Evolutionary conservation across 345 rosid genomes (phyloP).

Genomic region (Pugionium cornutum): DNA sequence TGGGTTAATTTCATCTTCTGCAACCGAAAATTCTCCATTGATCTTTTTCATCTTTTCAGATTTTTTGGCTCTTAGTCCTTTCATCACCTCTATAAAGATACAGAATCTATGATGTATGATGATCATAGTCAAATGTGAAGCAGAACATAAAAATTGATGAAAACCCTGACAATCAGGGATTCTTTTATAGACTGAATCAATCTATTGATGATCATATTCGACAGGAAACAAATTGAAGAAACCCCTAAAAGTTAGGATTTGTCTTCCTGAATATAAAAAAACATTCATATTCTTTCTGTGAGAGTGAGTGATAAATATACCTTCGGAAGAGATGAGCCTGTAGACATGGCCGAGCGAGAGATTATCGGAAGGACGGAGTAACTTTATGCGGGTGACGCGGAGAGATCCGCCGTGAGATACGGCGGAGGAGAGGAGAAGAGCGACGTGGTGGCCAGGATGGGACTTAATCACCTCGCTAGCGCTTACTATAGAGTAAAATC

Average conservation of each 20-base stretch:
- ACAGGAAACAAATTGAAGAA: background rate
- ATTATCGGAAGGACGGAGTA: constrained; percentile 39
- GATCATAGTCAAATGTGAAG: constrained; percentile 9
- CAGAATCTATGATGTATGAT: background rate
- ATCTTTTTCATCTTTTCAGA: constrained; percentile 38
- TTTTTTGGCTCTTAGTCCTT: constrained; percentile 42
- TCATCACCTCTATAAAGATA: constrained; percentile 36
- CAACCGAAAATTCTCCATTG: constrained; percentile 31
- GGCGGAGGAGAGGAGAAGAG: constrained; percentile 40
- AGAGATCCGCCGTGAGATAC: constrained; percentile 45
- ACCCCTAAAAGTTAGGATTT: constrained; percentile 12
- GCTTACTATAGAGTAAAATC: constrained; percentile 30
- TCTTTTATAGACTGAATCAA: too few species aligned
- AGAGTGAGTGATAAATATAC: constrained; percentile 15
- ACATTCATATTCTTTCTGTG: background rate
- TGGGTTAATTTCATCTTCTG: constrained; percentile 39
- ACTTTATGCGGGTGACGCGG: constrained; percentile 42
- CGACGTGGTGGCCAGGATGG: constrained; percentile 40
- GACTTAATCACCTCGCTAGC: constrained; percentile 35
- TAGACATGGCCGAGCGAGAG: constrained; percentile 44
- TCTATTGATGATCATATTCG: too few species aligned
- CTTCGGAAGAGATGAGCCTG: constrained; percentile 39
- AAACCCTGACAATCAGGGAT: too few species aligned
- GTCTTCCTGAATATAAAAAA: background rate
- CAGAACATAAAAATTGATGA: constrained; percentile 2